Evolutionary conservation across 1,284 basidiomycete species (phyloP), one percentile per base, ranked within the genome.

Genomic region (Moesziomyces antarcticus): DNA sequence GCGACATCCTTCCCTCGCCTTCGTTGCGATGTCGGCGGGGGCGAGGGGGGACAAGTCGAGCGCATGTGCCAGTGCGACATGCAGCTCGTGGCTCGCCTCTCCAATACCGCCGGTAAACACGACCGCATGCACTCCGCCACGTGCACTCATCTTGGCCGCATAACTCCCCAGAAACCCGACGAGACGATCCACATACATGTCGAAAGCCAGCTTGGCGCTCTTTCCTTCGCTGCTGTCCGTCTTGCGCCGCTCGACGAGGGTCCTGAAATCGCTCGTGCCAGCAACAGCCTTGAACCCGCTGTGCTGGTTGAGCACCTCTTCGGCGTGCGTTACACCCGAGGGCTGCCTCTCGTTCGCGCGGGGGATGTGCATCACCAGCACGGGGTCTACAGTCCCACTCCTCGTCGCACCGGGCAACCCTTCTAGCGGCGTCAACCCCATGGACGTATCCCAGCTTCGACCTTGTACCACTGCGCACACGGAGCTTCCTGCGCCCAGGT

Each of bases 21-120:
- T 49, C 7, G 33, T 18, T 3, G 6, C 35, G 18, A 30, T 30
- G 18, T 25, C n/a, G n/a, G 35, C 37, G 4, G 59, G 53, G 16
- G 50, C 21, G 13, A 68, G 40, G 20, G 53, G 22, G 5, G 58
- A 50, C 6, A 18, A 14, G 13, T 62, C 51, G 13, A 61, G 43
- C 18, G 24, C 22, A 0, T 16, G 33, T 16, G 59, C 59, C 22
- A 61, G 9, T 14, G 41, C 55, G 5, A 2, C 8, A 16, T 21
- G 43, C 43, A 59, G 41, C 21, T 60, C 55, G 3, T 30, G 11
- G 35, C 52, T 54, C 27, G 56, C 56, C 24, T 72, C 64, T 14
- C 69, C 69, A 22, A 72, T 68, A 3, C 69, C 69, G n/a, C 69
- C 69, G 18, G 50, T 53, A 41, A 73, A 65, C 5, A 73, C 71